Conservation (phyloP, 345 rosid species). For the Lumnitzera littorea region DNA sequence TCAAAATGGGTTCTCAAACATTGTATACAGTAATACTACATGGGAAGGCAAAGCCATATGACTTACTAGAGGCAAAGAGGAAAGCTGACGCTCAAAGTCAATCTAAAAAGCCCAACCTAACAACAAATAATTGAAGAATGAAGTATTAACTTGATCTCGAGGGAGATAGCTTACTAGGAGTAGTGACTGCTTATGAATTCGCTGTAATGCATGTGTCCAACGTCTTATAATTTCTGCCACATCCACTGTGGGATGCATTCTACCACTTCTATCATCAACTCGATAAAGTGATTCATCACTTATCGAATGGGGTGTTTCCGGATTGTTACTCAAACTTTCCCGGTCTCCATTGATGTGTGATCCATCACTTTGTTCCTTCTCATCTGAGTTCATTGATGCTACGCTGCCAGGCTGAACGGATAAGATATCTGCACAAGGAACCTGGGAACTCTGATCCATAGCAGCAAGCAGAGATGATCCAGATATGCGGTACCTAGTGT, state of each 20-base stretch:
- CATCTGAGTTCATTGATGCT: conserved; percentile 40
- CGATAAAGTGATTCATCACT: conserved; percentile 63
- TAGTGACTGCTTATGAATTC: conserved; percentile 95
- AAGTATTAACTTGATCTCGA: conserved; percentile 2
- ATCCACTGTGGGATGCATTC: conserved; percentile 83
- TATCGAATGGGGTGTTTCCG: conserved; percentile 37
- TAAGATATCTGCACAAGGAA: conserved; percentile 59
- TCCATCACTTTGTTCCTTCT: conserved; percentile 62
- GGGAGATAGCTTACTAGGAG: conserved; percentile 58
- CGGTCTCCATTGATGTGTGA: conserved; percentile 26
- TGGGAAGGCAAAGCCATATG: too few relatives aligned
- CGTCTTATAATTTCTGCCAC: conserved; percentile 96
- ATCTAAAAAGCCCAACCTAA: too few relatives aligned
- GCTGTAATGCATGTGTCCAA: conserved; percentile 98
- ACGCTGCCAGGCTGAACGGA: conserved; percentile 44
- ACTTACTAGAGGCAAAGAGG: too few relatives aligned
- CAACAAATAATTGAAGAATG: neutral
- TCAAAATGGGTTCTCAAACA: too few relatives aligned
- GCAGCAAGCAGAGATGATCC: conserved; percentile 94
- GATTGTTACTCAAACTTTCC: conserved; percentile 33
- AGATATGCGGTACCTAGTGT: conserved; percentile 86
- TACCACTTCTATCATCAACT: conserved; percentile 86
- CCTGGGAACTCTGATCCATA: conserved; percentile 96
- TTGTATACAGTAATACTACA: too few relatives aligned
- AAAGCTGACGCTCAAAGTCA: neutral